phyloP scores from a whole-genome alignment of 129 eudicot species.

The Escallonia herrerae region DNA sequence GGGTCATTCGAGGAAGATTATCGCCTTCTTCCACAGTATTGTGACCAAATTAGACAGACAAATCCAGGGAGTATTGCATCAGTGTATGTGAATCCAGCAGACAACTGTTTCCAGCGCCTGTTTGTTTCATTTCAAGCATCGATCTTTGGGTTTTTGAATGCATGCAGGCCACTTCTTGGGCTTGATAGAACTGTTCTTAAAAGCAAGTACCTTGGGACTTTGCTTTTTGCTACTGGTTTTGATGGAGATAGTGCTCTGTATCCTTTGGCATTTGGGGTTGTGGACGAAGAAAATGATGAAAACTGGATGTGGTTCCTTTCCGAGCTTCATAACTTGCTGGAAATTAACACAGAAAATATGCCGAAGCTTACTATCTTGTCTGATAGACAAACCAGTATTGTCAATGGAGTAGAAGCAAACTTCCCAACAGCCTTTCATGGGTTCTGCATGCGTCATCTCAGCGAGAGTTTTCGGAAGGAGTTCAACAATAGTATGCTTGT shows the following conservation, averaged over 20 bases:
- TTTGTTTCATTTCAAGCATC: conserved; percentile 84
- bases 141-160: conserved; percentile 65
- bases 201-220: conserved; percentile 69
- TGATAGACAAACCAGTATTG: conserved; percentile 51
- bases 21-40: conserved; percentile 70
- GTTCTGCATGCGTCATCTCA: conserved; percentile 69
- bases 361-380: conserved; percentile 74
- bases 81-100: conserved; percentile 53
- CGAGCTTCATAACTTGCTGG: conserved; percentile 64
- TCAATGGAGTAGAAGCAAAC: conserved; percentile 59
- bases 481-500: conserved; percentile 62
- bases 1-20: conserved; percentile 85
- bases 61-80: conserved; percentile 80
- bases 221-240: conserved; percentile 69
- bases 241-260: conserved; percentile 73
- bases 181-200: conserved; percentile 58
- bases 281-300: conserved; percentile 74
- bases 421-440: conserved; percentile 91
- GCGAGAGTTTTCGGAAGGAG: conserved; percentile 68
- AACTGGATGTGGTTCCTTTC: conserved; percentile 93
- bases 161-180: conserved; percentile 72
- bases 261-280: conserved; percentile 81
- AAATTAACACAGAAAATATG: conserved; percentile 71
- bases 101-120: conserved; percentile 60
- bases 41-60: conserved; percentile 56